Percentiles rank a stretch among this genome's conserved stretches.
phyloP scores from a whole-genome alignment of 805 yeast genomes.

The Ogataea philodendri region DNA sequence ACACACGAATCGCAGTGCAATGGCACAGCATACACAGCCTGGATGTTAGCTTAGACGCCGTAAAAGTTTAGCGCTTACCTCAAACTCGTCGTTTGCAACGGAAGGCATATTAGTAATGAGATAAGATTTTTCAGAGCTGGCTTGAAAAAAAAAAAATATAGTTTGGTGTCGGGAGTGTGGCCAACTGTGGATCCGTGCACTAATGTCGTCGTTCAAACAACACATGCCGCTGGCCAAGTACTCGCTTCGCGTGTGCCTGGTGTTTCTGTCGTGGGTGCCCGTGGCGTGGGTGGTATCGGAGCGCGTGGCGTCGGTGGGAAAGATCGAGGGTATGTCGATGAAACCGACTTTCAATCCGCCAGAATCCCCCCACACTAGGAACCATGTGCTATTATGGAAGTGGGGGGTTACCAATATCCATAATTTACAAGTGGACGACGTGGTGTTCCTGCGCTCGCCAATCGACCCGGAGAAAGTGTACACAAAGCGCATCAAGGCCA shows the following conservation, averaged over 20 bases:
- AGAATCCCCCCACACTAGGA: conserved; percentile 39
- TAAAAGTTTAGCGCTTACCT: too few relatives aligned
- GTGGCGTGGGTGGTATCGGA: conserved; percentile 67
- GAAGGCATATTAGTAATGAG: conserved; percentile 18
- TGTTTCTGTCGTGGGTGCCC: conserved; percentile 71
- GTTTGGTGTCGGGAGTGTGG: conserved; percentile 6
- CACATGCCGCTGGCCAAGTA: conserved; percentile 20
- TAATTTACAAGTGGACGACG: conserved; percentile 59
- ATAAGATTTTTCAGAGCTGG: not conserved
- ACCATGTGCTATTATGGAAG: conserved; percentile 70
- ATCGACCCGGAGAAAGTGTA: conserved; percentile 71
- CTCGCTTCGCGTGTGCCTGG: conserved; percentile 32
- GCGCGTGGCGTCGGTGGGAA: conserved; percentile 69
- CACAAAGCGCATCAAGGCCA: conserved; percentile 76
- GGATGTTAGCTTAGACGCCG: conserved; percentile 2
- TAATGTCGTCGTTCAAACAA: conserved; percentile 7
- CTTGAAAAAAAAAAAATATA: not conserved
- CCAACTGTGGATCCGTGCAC: not conserved
- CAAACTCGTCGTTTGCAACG: conserved; percentile 19
- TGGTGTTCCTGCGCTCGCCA: conserved; percentile 77
- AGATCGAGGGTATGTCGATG: conserved; percentile 83
- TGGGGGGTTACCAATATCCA: conserved; percentile 49
- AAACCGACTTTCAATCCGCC: conserved; percentile 83
- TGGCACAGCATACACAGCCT: conserved; percentile 83
- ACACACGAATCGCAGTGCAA: conserved; percentile 77